A percentile compares a stretch with the other conserved stretches of the same genome.
These are phyloP conservation scores for Aspergillus oerlinghausenensis DNA, from an alignment of 2,329 filamentous ascomycete species.

Conservation along the genomic window DNA sequence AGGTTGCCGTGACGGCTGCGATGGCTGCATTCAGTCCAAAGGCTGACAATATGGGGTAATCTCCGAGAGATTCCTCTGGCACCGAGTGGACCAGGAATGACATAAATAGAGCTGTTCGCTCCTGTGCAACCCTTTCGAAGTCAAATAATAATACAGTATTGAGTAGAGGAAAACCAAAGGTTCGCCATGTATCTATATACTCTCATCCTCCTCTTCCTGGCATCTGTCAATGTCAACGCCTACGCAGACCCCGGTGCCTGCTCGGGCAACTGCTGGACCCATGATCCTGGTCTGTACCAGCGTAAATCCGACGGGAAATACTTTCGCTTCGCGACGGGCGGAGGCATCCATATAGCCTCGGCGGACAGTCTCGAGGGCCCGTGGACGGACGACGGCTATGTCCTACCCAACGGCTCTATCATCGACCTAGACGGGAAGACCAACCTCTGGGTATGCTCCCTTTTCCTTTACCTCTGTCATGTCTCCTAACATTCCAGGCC, in stretches of 20 bases:
- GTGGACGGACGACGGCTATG: conserved; percentile 47
- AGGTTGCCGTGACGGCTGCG: background rate
- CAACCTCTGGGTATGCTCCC: conserved; percentile 46
- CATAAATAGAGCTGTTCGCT: background rate
- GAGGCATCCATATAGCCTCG: conserved; percentile 46
- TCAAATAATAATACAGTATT: background rate
- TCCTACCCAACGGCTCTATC: conserved; percentile 41
- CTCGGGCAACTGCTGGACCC: conserved; percentile 33
- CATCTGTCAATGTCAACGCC: conserved; percentile 22
- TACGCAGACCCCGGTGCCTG: conserved; percentile 30
- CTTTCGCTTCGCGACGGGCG: conserved; percentile 51
- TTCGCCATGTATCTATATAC: conserved; percentile 1
- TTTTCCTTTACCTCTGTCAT: background rate
- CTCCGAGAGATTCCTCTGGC: background rate
- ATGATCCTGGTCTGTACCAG: conserved; percentile 49
- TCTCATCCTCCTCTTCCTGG: conserved; percentile 19
- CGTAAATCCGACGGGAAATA: conserved; percentile 48
- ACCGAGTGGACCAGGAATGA: background rate
- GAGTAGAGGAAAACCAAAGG: background rate
- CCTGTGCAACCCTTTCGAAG: background rate
- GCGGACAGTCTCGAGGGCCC: conserved; percentile 45
- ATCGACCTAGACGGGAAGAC: conserved; percentile 41
- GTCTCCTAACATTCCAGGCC: conserved; percentile 42
- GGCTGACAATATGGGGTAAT: background rate
- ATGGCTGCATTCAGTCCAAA: background rate